Base-by-base conservation (phyloP, 768 basidiomycete genomes). In the Serpula lacrymans region DNA sequence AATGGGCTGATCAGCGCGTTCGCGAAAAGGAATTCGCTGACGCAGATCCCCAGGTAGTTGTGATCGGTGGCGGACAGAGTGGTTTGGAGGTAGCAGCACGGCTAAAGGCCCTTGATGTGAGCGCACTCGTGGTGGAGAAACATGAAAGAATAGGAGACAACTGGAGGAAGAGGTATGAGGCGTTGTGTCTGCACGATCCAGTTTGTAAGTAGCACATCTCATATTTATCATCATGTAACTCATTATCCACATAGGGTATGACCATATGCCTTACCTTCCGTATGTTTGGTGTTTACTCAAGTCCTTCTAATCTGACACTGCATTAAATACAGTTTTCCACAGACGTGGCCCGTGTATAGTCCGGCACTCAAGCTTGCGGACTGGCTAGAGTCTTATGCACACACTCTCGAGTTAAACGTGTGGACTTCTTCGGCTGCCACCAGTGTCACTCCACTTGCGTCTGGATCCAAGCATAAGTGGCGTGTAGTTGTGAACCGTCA, bases 81-180 rank as follows among this genome's bases (percentile, higher is more conserved):
- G 55, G 55, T n/a, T 21, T 57, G 33, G 40, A 42, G 22, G 48
- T 54, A 8, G 47, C 53, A 2, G 51, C 48, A 7, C 47, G 52
- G 38, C 44, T 54, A 41, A 76, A 78, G 52, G 61, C 61, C 3
- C 60, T 82, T 6, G 75, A 65, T 27, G 57, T 81, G 9, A 51
- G 63, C 10, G 60, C 65, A 7, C 62, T 85, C 6, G 60, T 88
- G 11, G 64, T 89, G 34, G 88, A 91, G 55, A 78, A 72, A 57
- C 72, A 80, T 37, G 43, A 54, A 9, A 60, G 74, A 14, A 70
- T 84, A 18, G 83, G 84, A 0, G 74, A 84, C 52, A 75, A 74
- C 36, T 85, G 82, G 84, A 64, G 82, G 42, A 65, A 71, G 26
- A 67, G 86, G 26, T 87, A 88, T 54, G 74, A 82, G 40, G 72